A percentile compares a stretch with the other conserved stretches of the same genome.
phyloP scores from a whole-genome alignment of 2,329 filamentous ascomycete genomes.

The Claviceps fusiformis region DNA sequence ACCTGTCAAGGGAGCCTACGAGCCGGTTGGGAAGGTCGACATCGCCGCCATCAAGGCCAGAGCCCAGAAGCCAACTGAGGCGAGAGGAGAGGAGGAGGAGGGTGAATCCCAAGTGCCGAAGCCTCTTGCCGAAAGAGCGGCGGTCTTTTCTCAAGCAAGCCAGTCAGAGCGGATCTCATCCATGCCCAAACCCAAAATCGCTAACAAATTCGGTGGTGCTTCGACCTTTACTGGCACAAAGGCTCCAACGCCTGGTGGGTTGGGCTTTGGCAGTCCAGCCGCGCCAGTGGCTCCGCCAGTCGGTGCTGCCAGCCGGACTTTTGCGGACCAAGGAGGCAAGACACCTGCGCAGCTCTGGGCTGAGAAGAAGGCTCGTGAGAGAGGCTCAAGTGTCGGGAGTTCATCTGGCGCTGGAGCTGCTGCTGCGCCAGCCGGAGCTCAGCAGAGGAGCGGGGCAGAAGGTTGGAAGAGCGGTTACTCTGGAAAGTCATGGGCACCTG shows the following conservation, averaged over 20 bases:
- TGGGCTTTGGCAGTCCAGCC: constrained; percentile 47
- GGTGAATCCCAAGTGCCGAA: constrained; percentile 30
- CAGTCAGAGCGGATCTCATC: constrained; percentile 70
- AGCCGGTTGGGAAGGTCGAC: constrained; percentile 92
- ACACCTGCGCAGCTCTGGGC: constrained; percentile 96
- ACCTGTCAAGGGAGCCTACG: constrained; percentile 81
- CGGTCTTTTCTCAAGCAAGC: constrained; percentile 48
- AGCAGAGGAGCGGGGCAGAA: constrained; percentile 63
- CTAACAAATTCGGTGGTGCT: constrained; percentile 69
- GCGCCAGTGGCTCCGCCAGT: constrained; percentile 46
- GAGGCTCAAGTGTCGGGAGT: constrained; percentile 33
- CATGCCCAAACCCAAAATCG: constrained; percentile 87
- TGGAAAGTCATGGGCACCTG: constrained; percentile 81
- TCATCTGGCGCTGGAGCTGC: constrained; percentile 28
- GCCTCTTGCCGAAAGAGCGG: constrained; percentile 60
- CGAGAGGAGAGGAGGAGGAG: constrained; percentile 16
- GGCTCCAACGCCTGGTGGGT: constrained; percentile 61
- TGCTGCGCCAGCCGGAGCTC: constrained; percentile 45
- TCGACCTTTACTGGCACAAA: constrained; percentile 76
- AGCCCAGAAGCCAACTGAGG: constrained; percentile 51
- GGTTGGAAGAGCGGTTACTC: constrained; percentile 85
- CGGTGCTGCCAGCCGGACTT: constrained; percentile 76
- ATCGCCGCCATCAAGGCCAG: constrained; percentile 85
- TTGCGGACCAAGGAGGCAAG: constrained; percentile 89
- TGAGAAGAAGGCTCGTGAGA: constrained; percentile 83